Percentiles rank a stretch among this genome's conserved stretches.
phyloP scores from a whole-genome alignment of 192 early-diverging fungal genomes.

The Coemansia sp. region DNA sequence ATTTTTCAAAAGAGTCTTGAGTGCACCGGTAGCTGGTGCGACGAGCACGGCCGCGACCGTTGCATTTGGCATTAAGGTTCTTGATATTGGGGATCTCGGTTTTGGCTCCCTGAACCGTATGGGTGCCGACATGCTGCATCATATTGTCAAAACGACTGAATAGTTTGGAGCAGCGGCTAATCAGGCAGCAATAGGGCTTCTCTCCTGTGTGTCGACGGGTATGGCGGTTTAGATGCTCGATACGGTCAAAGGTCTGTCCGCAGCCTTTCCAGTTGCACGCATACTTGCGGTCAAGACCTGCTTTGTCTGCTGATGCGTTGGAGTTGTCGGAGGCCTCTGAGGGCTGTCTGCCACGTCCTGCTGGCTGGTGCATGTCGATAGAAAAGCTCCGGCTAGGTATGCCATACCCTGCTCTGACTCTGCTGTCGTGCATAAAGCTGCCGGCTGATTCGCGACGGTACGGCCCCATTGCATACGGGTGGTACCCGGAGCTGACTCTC shows the following conservation, averaged over 20 bases:
- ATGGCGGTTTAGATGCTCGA: conserved; percentile 76
- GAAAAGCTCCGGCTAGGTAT: background rate
- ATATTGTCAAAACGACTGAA: conserved; percentile 80
- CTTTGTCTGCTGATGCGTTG: conserved; percentile 9
- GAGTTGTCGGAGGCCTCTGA: conserved; percentile 33
- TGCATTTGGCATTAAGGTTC: conserved; percentile 47
- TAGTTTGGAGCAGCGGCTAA: conserved; percentile 61
- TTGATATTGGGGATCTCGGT: conserved; percentile 55
- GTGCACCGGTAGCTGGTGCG: conserved; percentile 50
- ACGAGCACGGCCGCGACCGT: conserved; percentile 52
- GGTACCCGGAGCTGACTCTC: conserved; percentile 3
- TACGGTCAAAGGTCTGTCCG: conserved; percentile 65
- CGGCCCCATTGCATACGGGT: background rate
- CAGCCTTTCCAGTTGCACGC: conserved; percentile 49
- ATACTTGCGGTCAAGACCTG: conserved; percentile 42
- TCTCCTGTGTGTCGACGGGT: conserved; percentile 60
- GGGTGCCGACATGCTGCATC: conserved; percentile 79
- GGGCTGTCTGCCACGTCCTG: conserved; percentile 8
- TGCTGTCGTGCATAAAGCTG: conserved; percentile 3
- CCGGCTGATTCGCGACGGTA: conserved; percentile 14
- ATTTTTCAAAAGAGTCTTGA: conserved; percentile 42
- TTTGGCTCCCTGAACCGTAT: conserved; percentile 50
- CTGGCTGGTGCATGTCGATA: background rate
- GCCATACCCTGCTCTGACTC: background rate
- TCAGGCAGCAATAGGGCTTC: conserved; percentile 72